These are phyloP conservation scores for Scolecobasidium constrictum DNA, from an alignment of 2,329 filamentous ascomycete genomes.

Conservation along the genomic window DNA sequence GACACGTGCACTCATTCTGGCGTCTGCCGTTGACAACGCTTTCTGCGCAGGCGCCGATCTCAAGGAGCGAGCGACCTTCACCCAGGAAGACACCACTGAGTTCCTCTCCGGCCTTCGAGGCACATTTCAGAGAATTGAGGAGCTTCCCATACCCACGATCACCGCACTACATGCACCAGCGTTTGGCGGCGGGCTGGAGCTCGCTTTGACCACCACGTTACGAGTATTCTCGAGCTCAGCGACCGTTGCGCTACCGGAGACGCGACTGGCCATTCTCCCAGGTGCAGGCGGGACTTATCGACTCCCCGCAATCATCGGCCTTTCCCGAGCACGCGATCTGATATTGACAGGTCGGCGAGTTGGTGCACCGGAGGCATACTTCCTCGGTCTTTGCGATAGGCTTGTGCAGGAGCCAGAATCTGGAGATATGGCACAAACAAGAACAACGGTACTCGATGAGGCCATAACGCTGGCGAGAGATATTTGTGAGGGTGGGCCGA, in stretches of 20 bases:
- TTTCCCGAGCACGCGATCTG: constrained; percentile 73
- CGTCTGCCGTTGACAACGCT: constrained; percentile 71
- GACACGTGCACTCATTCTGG: constrained; percentile 73
- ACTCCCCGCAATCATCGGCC: constrained; percentile 70
- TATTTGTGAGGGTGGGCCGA: constrained; percentile 82
- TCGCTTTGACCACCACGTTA: constrained; percentile 81
- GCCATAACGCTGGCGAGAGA: constrained; percentile 68
- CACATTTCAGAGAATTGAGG: constrained; percentile 63
- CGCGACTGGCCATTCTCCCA: constrained; percentile 84
- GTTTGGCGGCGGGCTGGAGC: constrained; percentile 85
- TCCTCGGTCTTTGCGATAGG: constrained; percentile 81
- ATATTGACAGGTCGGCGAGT: constrained; percentile 86
- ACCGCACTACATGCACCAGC: constrained; percentile 76
- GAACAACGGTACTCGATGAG: constrained; percentile 60
- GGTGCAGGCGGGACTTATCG: constrained; percentile 89
- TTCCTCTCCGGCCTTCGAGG: constrained; percentile 69
- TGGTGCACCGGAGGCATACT: constrained; percentile 74
- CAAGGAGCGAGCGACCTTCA: constrained; percentile 70
- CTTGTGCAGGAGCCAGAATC: constrained; percentile 67
- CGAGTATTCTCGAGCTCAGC: constrained; percentile 76
- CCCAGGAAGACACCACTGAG: constrained; percentile 60
- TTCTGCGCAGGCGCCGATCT: constrained; percentile 95
- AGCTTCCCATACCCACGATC: constrained; percentile 80
- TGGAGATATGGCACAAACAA: constrained; percentile 38
- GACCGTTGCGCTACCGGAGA: constrained; percentile 77